phyloP scores from a whole-genome alignment of 441 rosid genomes.

The Syzygium syzygioides region DNA sequence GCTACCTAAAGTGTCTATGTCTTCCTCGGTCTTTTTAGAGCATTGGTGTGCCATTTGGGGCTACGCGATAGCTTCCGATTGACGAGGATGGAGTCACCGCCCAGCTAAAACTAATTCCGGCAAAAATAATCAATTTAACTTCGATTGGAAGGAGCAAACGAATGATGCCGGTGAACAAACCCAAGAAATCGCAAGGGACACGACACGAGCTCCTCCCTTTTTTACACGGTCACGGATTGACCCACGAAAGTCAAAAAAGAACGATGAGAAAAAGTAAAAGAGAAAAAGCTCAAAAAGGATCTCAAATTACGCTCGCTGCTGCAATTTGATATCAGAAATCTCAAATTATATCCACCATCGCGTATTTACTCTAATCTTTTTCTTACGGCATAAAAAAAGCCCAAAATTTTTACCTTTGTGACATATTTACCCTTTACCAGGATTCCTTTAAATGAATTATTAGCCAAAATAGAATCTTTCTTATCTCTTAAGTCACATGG shows the following conservation, averaged over 20 bases:
- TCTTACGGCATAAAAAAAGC: too few relatives aligned
- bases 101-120: not conserved
- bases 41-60: not conserved
- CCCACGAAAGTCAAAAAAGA: not conserved
- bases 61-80: not conserved
- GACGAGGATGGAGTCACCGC: not conserved
- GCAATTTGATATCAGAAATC: too few relatives aligned
- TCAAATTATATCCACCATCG: accelerated
- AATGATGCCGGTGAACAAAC: not conserved
- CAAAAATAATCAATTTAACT: not conserved
- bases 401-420: accelerated
- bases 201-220: not conserved
- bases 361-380: too few relatives aligned
- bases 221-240: not conserved
- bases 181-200: not conserved
- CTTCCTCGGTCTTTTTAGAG: not conserved
- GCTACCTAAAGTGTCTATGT: not conserved
- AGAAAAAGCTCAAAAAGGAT: too few relatives aligned
- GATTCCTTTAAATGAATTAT: too few relatives aligned
- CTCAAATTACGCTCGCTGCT: too few relatives aligned
- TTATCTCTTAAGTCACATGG: accelerated
- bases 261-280: not conserved
- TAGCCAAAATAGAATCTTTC: too few relatives aligned
- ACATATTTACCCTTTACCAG: too few relatives aligned
- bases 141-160: not conserved